Percentiles rank a stretch among this genome's conserved stretches.
Conservation (phyloP, 768 basidiomycete species). For the Pleurotus platypus region DNA sequence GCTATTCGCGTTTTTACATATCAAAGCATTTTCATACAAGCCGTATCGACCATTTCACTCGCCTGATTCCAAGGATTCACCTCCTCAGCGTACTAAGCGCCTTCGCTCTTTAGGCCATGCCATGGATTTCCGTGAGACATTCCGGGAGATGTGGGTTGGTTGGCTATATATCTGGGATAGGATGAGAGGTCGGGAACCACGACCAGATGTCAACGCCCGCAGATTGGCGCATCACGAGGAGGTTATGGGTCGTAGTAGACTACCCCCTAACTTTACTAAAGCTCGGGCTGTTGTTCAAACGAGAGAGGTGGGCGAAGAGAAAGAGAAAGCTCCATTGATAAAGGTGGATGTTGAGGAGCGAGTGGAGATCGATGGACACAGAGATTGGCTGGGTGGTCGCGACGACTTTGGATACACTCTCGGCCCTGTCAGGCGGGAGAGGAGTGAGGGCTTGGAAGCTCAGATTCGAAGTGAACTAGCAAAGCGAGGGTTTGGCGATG, state of each 20-base stretch:
- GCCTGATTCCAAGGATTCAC: constrained; percentile 23
- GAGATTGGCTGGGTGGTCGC: constrained; percentile 51
- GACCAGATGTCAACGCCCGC: constrained; percentile 37
- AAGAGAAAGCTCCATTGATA: constrained; percentile 22
- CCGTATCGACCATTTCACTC: constrained; percentile 42
- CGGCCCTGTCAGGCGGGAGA: constrained; percentile 33
- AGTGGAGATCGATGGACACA: constrained; percentile 38
- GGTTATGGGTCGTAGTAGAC: constrained; percentile 32
- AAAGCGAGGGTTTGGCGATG: constrained; percentile 39
- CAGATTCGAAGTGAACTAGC: constrained; percentile 54
- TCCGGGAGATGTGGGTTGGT: constrained; percentile 56
- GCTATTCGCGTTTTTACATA: constrained; percentile 66
- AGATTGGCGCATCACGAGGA: constrained; percentile 38
- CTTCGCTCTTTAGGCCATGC: constrained; percentile 58
- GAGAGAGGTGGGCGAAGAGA: not conserved
- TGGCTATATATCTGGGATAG: constrained; percentile 55
- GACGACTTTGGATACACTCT: constrained; percentile 44
- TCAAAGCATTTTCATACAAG: constrained; percentile 70
- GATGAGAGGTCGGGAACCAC: constrained; percentile 53
- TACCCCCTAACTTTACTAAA: constrained; percentile 12
- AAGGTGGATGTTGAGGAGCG: constrained; percentile 37
- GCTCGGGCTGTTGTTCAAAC: constrained; percentile 19
- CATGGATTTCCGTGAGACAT: constrained; percentile 68
- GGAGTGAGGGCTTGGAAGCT: constrained; percentile 48
- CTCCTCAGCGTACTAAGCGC: constrained; percentile 44